Conservation (phyloP, 371 early-diverging fungal species). For the Blakeslea trispora region DNA sequence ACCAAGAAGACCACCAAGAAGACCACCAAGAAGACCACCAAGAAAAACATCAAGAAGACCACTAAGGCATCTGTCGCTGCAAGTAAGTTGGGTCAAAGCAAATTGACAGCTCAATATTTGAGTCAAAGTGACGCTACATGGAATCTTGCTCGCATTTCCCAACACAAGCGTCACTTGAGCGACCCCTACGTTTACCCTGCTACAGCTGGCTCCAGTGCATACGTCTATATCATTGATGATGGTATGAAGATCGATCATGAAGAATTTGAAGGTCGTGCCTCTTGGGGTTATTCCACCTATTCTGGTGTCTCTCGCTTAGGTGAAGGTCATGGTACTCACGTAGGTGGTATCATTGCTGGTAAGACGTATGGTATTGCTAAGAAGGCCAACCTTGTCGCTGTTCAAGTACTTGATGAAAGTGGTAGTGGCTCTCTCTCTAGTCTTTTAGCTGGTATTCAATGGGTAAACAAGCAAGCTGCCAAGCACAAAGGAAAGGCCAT, state of each 20-base stretch:
- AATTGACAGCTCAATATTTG: conserved; percentile 6
- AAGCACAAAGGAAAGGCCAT: conserved; percentile 35
- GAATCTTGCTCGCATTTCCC: conserved; percentile 47
- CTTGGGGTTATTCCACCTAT: conserved; percentile 61
- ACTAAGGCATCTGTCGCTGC: conserved; percentile 7
- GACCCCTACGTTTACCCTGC: conserved; percentile 37
- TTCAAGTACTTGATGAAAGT: conserved; percentile 75
- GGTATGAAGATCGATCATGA: conserved; percentile 43
- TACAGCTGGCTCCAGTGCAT: conserved; percentile 39
- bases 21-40: conserved; percentile 2
- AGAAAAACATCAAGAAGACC: conserved; percentile 11
- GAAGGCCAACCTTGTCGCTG: conserved; percentile 78
- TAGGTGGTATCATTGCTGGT: conserved; percentile 79
- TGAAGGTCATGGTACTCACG: conserved; percentile 65
- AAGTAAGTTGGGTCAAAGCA: background rate
- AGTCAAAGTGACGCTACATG: conserved; percentile 37
- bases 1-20: background rate
- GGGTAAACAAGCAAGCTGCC: conserved; percentile 49
- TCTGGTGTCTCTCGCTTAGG: conserved; percentile 35
- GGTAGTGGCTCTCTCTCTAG: conserved; percentile 70
- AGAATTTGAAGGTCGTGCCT: conserved; percentile 67
- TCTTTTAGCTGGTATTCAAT: conserved; percentile 77
- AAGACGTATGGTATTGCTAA: conserved; percentile 87
- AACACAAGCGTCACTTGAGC: conserved; percentile 16
- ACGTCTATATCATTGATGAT: conserved; percentile 61